Conservation (phyloP, 441 rosid species). For the Eugenia klotzschiana region DNA sequence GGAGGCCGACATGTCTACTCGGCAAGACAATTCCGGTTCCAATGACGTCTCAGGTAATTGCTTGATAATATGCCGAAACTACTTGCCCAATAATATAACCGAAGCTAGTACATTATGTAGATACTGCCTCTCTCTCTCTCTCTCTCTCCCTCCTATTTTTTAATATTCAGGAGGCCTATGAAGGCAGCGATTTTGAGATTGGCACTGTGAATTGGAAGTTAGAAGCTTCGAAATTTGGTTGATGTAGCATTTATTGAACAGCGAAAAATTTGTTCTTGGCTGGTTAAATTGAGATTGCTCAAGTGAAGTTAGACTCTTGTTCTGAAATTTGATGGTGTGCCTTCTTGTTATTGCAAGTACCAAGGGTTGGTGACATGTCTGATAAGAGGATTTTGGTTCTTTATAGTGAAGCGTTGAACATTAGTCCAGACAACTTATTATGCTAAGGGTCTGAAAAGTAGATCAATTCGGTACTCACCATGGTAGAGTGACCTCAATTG, state of each 20-base stretch:
- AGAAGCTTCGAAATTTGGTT: not conserved
- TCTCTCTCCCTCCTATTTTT: accelerated
- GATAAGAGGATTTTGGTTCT: not conserved
- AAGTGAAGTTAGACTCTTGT: not conserved
- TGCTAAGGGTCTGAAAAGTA: not conserved
- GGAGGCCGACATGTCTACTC: constrained; percentile 37
- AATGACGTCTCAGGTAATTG: constrained; percentile 28
- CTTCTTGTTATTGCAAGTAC: not conserved
- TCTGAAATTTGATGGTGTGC: not conserved
- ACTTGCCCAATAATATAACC: not conserved
- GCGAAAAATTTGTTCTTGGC: not conserved
- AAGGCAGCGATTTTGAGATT: not conserved
- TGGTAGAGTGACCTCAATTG: not conserved
- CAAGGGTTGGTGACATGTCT: not conserved
- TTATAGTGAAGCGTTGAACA: not conserved
- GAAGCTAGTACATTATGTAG: not conserved
- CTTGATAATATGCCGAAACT: not conserved
- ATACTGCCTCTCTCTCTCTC: not conserved
- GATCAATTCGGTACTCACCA: not conserved
- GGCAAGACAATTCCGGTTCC: constrained; percentile 27
- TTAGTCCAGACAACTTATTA: not conserved
- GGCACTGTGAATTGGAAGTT: not conserved
- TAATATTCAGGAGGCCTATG: not conserved
- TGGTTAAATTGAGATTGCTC: not conserved
- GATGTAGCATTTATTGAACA: not conserved